phyloP scores from a whole-genome alignment of 1,139 yeast species.

The Candida sojae region DNA sequence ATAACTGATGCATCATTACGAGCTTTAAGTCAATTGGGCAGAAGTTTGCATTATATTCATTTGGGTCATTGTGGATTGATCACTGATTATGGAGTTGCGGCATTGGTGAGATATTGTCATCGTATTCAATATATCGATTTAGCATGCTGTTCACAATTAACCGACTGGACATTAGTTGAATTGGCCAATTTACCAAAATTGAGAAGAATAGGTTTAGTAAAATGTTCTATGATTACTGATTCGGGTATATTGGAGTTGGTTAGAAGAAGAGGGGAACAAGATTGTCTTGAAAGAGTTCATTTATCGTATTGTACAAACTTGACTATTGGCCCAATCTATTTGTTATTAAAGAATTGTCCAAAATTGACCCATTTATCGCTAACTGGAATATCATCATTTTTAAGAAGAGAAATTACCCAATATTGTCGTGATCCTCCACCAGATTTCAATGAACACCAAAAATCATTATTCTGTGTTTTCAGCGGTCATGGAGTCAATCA shows the following conservation, averaged over 20 bases:
- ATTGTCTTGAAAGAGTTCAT: slow-evolving; percentile 88
- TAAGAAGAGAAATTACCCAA: slow-evolving; percentile 80
- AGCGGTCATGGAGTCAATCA: slow-evolving; percentile 86
- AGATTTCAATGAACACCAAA: slow-evolving; percentile 87
- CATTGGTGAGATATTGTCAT: slow-evolving; percentile 75
- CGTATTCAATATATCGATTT: slow-evolving; percentile 90
- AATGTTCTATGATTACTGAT: slow-evolving; percentile 87
- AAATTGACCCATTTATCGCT: slow-evolving; percentile 82
- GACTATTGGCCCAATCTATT: slow-evolving; percentile 70
- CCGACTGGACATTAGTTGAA: slow-evolving; percentile 81
- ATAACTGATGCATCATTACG: slow-evolving; percentile 82
- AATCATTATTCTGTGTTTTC: slow-evolving; percentile 86
- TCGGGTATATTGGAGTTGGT: slow-evolving; percentile 80
- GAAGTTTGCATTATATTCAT: slow-evolving; percentile 85
- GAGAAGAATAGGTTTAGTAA: slow-evolving; percentile 90
- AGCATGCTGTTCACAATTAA: slow-evolving; percentile 90
- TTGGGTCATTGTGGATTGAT: slow-evolving; percentile 91
- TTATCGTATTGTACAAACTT: slow-evolving; percentile 86
- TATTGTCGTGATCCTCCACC: slow-evolving; percentile 95
- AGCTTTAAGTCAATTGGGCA: slow-evolving; percentile 72
- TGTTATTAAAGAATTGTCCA: slow-evolving; percentile 78
- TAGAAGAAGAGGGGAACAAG: slow-evolving; percentile 68
- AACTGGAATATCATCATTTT: slow-evolving; percentile 88
- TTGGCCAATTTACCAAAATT: slow-evolving; percentile 77
- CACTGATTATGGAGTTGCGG: slow-evolving; percentile 84